Percentiles rank a stretch among this genome's conserved stretches.
Evolutionary conservation across 2,329 filamentous ascomycete genomes (phyloP).

Genomic region (Metarhizium album): DNA sequence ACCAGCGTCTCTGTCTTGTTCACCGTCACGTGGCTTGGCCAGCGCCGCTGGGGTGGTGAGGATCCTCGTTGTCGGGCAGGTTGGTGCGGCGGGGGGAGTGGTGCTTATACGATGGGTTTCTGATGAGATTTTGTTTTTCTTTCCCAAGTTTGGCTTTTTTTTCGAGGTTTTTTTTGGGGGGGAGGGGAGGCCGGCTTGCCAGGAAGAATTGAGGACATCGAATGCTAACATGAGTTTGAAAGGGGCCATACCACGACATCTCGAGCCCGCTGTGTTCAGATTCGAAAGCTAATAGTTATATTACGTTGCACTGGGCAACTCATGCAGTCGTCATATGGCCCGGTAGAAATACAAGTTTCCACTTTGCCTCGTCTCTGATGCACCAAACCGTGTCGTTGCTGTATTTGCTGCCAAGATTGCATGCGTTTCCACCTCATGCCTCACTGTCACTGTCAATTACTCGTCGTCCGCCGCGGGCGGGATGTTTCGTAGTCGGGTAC

Average conservation of each 20-base stretch:
- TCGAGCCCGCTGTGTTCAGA: background rate
- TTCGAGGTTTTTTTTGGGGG: no score
- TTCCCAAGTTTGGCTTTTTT: no score
- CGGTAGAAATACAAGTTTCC: background rate
- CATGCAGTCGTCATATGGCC: background rate
- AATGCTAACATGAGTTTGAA: background rate
- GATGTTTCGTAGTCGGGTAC: conserved; percentile 10
- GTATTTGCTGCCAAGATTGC: background rate
- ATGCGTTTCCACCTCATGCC: conserved; percentile 7
- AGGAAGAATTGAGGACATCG: background rate
- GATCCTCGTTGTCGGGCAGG: conserved; percentile 15
- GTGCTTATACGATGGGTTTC: conserved; percentile 37
- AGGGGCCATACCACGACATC: background rate
- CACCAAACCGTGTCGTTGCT: background rate
- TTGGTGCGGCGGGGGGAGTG: conserved; percentile 26
- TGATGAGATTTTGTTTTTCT: conserved; percentile 23
- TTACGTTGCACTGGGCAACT: background rate
- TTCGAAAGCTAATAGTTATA: background rate
- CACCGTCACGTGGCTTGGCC: conserved; percentile 25
- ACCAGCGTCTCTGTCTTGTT: conserved; percentile 11
- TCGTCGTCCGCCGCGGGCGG: conserved; percentile 16
- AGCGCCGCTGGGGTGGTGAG: conserved; percentile 6
- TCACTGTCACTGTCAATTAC: conserved; percentile 23
- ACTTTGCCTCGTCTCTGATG: background rate
- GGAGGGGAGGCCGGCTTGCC: no score